A percentile compares a stretch with the other conserved stretches of the same genome.
Conservation (phyloP, 225 moss, liverwort and hornwort genomes). For the Physcomitrellopsis africana region DNA sequence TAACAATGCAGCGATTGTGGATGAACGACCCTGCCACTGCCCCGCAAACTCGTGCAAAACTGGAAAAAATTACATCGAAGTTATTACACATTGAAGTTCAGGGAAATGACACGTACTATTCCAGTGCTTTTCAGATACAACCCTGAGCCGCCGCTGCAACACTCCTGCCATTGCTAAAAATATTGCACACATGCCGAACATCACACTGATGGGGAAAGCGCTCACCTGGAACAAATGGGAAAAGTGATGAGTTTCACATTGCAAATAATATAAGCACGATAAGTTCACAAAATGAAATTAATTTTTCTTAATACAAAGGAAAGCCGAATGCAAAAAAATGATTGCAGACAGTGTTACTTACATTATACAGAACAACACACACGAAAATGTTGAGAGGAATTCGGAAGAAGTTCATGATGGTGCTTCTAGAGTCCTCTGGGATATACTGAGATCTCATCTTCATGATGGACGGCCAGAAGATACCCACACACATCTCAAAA, state of each 20-base stretch:
- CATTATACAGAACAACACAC: conserved; percentile 92
- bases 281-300: too few species aligned
- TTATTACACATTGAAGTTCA: too few species aligned
- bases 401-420: conserved; percentile 99
- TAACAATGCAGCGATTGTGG: too few species aligned
- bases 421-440: conserved; percentile 97
- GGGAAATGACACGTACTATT: conserved; percentile 40
- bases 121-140: conserved; percentile 80
- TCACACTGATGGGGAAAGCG: conserved; percentile 86
- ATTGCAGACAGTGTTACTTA: conserved; percentile 37
- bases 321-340: too few species aligned
- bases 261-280: too few species aligned
- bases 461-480: conserved; percentile 99
- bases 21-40: too few species aligned
- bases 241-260: not conserved
- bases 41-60: too few species aligned
- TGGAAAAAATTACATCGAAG: too few species aligned
- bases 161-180: conserved; percentile 82
- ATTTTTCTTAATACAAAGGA: too few species aligned
- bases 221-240: conserved; percentile 65
- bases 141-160: conserved; percentile 82
- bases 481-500: conserved; percentile 92
- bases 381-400: conserved; percentile 97
- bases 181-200: conserved; percentile 98
- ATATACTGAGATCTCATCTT: conserved; percentile 99